Evolutionary conservation across 225 moss, liverwort and hornwort species (phyloP).

Genomic region (Asterella californica): DNA sequence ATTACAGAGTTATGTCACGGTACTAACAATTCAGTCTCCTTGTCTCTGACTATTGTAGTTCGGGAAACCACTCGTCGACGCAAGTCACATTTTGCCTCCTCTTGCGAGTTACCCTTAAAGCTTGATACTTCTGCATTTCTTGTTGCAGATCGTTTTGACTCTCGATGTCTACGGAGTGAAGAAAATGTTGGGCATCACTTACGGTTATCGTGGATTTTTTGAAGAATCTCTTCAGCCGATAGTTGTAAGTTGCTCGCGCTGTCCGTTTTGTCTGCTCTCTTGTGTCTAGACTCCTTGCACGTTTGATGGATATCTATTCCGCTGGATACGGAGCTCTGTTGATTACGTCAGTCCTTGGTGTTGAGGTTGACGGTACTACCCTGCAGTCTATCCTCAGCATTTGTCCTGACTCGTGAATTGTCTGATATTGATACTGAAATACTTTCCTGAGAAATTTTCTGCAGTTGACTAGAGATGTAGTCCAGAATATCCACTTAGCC

Average conservation of each 20-base stretch:
- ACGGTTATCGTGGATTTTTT: conserved; percentile 90
- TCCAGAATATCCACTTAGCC: conserved; percentile 80
- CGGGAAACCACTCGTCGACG: neutral
- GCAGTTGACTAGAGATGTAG: conserved; percentile 77
- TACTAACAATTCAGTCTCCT: no score
- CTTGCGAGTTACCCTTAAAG: neutral
- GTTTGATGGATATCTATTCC: neutral
- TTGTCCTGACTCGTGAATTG: neutral
- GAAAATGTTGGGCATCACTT: conserved; percentile 72
- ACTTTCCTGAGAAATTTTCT: neutral
- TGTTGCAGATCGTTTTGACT: conserved; percentile 83
- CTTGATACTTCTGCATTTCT: neutral
- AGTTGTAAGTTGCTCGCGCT: conserved; percentile 45
- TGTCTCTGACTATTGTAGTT: no score
- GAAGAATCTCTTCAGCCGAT: conserved; percentile 66
- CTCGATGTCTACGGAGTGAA: conserved; percentile 88
- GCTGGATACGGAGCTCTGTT: no score
- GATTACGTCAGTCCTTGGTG: no score
- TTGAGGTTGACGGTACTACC: no score
- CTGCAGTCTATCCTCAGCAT: no score
- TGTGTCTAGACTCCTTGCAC: neutral
- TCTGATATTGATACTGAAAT: neutral
- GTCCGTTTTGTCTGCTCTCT: neutral
- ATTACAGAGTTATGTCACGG: neutral
- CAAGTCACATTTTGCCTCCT: neutral